phyloP scores from a whole-genome alignment of 495 filamentous ascomycete genomes.

The Penicillium cinerascens region DNA sequence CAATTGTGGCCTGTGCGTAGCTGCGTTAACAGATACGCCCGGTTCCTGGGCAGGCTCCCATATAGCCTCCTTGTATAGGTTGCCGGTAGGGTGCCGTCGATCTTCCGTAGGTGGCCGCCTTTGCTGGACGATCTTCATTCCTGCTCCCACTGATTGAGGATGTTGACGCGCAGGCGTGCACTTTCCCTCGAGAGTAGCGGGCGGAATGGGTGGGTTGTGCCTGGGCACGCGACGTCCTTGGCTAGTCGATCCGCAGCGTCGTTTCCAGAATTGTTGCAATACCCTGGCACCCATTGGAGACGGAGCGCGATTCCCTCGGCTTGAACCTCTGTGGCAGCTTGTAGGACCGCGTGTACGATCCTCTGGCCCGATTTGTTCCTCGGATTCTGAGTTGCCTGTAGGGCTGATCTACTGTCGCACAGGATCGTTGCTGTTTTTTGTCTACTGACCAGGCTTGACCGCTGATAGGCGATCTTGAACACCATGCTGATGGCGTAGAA shows the following conservation, averaged over 20 bases:
- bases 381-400: slow-evolving; percentile 12
- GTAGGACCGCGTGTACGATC: slow-evolving; percentile 18
- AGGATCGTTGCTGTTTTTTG: slow-evolving; percentile 9
- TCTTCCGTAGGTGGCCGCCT: not conserved
- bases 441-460: not conserved
- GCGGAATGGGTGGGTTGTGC: not conserved
- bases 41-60: slow-evolving; percentile 1
- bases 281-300: no score
- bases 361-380: slow-evolving; percentile 19
- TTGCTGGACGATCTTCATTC: not conserved
- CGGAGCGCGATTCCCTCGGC: no score
- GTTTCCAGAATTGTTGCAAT: slow-evolving; percentile 1
- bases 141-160: not conserved
- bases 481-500: slow-evolving; percentile 18
- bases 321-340: slow-evolving; percentile 14
- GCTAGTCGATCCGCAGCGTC: slow-evolving; percentile 4
- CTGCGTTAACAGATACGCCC: no score
- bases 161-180: not conserved
- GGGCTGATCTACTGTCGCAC: slow-evolving; percentile 17
- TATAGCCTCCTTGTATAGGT: slow-evolving; percentile 1
- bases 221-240: slow-evolving; percentile 1
- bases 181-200: not conserved
- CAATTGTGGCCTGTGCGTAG: slow-evolving; percentile 1
- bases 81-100: slow-evolving; percentile 1
- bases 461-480: slow-evolving; percentile 7